Base-by-base conservation (phyloP, 2,329 filamentous ascomycete species). In the Colletotrichum phormii region DNA sequence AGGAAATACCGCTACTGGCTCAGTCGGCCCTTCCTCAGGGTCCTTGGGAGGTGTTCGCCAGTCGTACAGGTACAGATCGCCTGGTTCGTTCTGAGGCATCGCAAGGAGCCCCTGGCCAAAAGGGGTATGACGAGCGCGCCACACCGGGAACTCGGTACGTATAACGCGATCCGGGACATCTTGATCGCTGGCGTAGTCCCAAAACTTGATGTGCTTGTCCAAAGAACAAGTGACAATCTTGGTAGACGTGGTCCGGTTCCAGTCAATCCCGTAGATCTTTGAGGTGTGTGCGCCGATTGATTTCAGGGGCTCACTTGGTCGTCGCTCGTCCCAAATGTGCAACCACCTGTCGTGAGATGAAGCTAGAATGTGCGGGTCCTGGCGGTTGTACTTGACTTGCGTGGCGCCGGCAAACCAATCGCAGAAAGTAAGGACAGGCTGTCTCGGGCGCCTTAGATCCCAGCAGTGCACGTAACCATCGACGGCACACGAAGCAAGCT, bases 181-280 rank as follows among this genome's bases (percentile, higher is more conserved):
- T 3, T 87, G 86, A 5, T 90, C 86, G 22, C 89, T 86, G 67
- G 77, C 81, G 77, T 95, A 95, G 80, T 98, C 93, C 95, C 95
- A 98, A 75, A 98, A 93, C 80, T 97, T 97, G 82, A 98, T 96
- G 53, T 93, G 97, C 80, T 93, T 95, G 80, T 98, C 95, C 61
- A 98, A 85, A 1, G 95, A 97, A 81, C 95, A 98, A 3, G 95
- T 98, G 6, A 95, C 91, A 63, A 98, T 86, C 46, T 91, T 92
- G 11, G 90, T 92, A 1, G 90, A 84, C 60, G 91, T 88, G 13
- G 92, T 93, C 64, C 96, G 90, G 79, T 97, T 97, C 96, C 96
- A 98, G 82, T 98, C 96, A 42, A 98, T 87, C 33, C 96, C 96
- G 80, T 98, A 98, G 72, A 98, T 98, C 82, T 98, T 98, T 49